Conservation (phyloP, 352 stramenopile genomes). For the Phytophthora syringae region DNA sequence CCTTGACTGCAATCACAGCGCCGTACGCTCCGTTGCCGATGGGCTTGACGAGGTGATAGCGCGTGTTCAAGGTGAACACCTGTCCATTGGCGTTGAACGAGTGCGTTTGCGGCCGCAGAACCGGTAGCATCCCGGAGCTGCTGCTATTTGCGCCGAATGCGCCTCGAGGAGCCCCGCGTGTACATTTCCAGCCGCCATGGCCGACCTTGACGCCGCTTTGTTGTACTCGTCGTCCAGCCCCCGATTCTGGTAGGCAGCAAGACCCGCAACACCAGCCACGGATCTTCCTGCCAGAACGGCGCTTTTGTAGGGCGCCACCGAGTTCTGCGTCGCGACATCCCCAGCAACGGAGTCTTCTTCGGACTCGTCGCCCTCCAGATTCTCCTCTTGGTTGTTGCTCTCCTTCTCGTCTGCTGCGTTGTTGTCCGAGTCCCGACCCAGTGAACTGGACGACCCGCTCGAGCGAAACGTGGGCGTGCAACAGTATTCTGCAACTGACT, state of each 20-base stretch:
- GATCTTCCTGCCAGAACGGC: slow-evolving; percentile 19
- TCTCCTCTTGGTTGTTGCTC: slow-evolving; percentile 36
- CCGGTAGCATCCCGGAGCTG: slow-evolving; percentile 32
- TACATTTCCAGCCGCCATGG: slow-evolving; percentile 11
- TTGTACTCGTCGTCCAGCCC: slow-evolving; percentile 25
- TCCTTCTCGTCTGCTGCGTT: slow-evolving; percentile 23
- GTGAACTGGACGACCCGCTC: slow-evolving; percentile 22
- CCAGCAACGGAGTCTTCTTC: slow-evolving; percentile 29
- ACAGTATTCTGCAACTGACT: slow-evolving; percentile 14
- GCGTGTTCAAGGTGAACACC: slow-evolving; percentile 86
- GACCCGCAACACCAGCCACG: too few species aligned
- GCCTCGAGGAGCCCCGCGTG: slow-evolving; percentile 18
- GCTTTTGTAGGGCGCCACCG: slow-evolving; percentile 38
- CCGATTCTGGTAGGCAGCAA: slow-evolving; percentile 20
- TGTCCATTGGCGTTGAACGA: slow-evolving; percentile 83
- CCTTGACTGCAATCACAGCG: slow-evolving; percentile 88
- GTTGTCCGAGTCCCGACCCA: slow-evolving; percentile 25
- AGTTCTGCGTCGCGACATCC: slow-evolving; percentile 28
- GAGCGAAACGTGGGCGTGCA: slow-evolving; percentile 29
- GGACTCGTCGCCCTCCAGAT: slow-evolving; percentile 31
- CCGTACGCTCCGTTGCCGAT: slow-evolving; percentile 91
- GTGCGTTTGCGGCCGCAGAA: slow-evolving; percentile 53
- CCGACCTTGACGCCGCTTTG: slow-evolving; percentile 23
- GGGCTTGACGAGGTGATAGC: slow-evolving; percentile 90
- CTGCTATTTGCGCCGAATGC: slow-evolving; percentile 32